Conservation (phyloP, 2,329 filamentous ascomycete genomes). For the Penicillium sp. region DNA sequence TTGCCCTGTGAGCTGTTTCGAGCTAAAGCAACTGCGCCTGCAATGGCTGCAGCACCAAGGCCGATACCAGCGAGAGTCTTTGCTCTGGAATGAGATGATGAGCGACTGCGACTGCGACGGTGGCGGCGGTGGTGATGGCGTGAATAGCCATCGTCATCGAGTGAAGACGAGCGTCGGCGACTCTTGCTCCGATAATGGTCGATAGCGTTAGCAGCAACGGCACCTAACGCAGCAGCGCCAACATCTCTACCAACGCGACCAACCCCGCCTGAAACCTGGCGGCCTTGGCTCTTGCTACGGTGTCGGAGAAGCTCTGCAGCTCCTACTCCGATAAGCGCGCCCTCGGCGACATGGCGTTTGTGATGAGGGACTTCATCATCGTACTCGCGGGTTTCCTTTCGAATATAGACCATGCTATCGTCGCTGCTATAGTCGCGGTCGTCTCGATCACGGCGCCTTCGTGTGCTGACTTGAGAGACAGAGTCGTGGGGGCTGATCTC, state of each 20-base stretch:
- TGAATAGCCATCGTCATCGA: constrained; percentile 36
- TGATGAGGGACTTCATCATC: constrained; percentile 50
- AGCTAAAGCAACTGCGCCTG: constrained; percentile 57
- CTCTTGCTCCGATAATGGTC: constrained; percentile 47
- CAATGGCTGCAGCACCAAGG: constrained; percentile 55
- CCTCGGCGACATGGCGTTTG: constrained; percentile 58
- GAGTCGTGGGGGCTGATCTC: constrained; percentile 52
- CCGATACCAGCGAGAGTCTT: constrained; percentile 52
- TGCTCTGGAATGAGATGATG: constrained; percentile 45
- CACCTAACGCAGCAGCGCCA: constrained; percentile 59
- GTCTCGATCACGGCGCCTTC: constrained; percentile 30
- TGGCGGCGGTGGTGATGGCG: constrained; percentile 27
- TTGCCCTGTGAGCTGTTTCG: constrained; percentile 51
- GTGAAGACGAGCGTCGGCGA: constrained; percentile 38
- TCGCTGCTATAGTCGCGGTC: constrained; percentile 53
- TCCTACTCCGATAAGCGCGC: constrained; percentile 55
- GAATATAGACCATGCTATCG: constrained; percentile 59
- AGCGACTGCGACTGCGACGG: constrained; percentile 40
- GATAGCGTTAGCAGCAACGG: constrained; percentile 57
- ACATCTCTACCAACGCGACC: constrained; percentile 49
- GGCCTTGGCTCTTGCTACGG: constrained; percentile 55
- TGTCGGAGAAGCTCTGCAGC: constrained; percentile 58
- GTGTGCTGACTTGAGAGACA: constrained; percentile 47
- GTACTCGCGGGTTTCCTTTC: constrained; percentile 45
- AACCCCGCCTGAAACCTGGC: constrained; percentile 49